Conservation (phyloP, 768 basidiomycete genomes). For the Tylopilus plumbeoviolaceoides region DNA sequence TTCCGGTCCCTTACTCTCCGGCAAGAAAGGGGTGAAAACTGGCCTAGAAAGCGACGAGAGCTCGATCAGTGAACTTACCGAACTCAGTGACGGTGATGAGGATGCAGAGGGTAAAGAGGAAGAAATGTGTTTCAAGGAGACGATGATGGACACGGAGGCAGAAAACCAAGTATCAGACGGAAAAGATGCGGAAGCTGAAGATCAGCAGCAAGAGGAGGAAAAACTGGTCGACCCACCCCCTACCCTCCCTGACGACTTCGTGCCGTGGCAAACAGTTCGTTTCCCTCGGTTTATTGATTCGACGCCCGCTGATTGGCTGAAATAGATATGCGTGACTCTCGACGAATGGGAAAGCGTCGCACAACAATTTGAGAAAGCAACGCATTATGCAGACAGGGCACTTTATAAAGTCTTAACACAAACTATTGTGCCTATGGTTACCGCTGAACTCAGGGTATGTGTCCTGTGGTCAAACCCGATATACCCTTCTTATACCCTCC, state of each 20-base stretch:
- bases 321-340: conserved; percentile 76
- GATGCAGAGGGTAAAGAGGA: conserved; percentile 21
- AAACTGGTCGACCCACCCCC: not conserved
- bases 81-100: conserved; percentile 51
- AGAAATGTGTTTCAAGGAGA: conserved; percentile 2
- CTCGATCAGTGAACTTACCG: conserved; percentile 71
- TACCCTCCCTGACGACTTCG: conserved; percentile 46
- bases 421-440: conserved; percentile 67
- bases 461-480: not conserved
- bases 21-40: conserved; percentile 35
- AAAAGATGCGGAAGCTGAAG: conserved; percentile 1
- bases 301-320: not conserved
- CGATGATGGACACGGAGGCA: conserved; percentile 2
- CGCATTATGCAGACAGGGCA: conserved; percentile 77
- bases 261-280: conserved; percentile 91
- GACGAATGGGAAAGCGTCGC: conserved; percentile 83
- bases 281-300: not conserved
- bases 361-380: conserved; percentile 69
- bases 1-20: conserved; percentile 4
- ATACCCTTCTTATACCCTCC: conserved; percentile 5
- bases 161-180: not conserved
- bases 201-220: conserved; percentile 1
- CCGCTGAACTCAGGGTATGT: conserved; percentile 58
- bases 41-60: conserved; percentile 61
- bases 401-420: conserved; percentile 66